These are phyloP conservation scores for Epithemia pelagica DNA, from an alignment of 108 stramenopile genomes.

Conservation along the genomic window DNA sequence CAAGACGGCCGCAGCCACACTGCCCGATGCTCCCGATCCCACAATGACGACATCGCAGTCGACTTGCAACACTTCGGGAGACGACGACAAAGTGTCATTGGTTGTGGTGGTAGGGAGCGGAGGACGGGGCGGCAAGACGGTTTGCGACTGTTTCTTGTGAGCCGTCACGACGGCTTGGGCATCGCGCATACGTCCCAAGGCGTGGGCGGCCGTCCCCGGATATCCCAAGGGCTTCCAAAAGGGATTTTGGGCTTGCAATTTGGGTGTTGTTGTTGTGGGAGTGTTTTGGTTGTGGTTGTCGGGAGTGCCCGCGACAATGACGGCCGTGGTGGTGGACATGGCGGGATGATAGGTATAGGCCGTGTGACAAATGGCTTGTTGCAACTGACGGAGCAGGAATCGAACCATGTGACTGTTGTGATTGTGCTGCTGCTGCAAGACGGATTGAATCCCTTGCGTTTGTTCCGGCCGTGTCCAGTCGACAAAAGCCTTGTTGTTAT, in stretches of 20 bases:
- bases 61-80: background rate
- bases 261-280: background rate
- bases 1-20: constrained; percentile 29
- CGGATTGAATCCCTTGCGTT: background rate
- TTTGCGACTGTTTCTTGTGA: background rate
- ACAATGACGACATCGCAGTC: constrained; percentile 43
- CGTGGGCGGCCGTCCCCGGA: background rate
- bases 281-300: background rate
- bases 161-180: background rate
- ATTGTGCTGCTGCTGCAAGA: background rate
- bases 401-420: background rate
- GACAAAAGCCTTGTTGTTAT: background rate
- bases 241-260: constrained; percentile 1
- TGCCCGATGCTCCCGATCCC: constrained; percentile 47
- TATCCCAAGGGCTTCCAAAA: constrained; percentile 4
- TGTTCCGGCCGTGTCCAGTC: background rate
- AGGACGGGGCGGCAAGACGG: background rate
- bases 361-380: background rate
- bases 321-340: background rate
- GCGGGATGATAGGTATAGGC: background rate
- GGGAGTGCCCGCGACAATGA: background rate
- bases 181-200: background rate
- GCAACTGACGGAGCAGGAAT: background rate
- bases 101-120: background rate
- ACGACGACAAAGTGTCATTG: background rate